A percentile compares a stretch with the other conserved stretches of the same genome.
phyloP scores from a whole-genome alignment of 2,329 filamentous ascomycete genomes.

The Teratosphaeriaceae sp. region DNA sequence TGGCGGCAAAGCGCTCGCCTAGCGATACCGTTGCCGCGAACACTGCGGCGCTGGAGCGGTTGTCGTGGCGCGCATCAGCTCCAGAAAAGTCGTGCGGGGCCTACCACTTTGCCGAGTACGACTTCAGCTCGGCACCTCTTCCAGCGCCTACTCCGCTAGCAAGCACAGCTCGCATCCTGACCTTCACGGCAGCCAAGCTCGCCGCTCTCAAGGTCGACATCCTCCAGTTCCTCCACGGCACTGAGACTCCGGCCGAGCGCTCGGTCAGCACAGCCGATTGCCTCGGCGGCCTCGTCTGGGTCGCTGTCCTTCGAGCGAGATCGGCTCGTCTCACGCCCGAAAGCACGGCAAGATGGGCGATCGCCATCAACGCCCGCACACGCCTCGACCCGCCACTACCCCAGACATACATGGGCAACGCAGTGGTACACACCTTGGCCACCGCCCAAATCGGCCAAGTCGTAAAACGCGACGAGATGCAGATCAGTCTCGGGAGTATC shows the following conservation, averaged over 20 bases:
- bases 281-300: constrained; percentile 6
- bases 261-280: constrained; percentile 4
- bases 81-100: background rate
- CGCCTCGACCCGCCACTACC: constrained; percentile 2
- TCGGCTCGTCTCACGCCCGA: background rate
- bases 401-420: constrained; percentile 5
- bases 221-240: background rate
- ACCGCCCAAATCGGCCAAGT: constrained; percentile 3
- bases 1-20: background rate
- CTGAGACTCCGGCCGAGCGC: background rate
- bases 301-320: constrained; percentile 5
- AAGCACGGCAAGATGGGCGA: constrained; percentile 2
- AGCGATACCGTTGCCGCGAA: background rate
- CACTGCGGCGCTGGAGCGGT: background rate
- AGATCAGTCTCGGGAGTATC: constrained; percentile 1
- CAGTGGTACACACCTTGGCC: constrained; percentile 5
- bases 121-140: background rate
- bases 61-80: background rate
- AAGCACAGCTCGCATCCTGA: constrained; percentile 4
- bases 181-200: constrained; percentile 4
- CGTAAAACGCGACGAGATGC: background rate
- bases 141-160: background rate
- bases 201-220: constrained; percentile 1
- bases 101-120: constrained; percentile 3
- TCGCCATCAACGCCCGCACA: constrained; percentile 4